Conservation (phyloP, 768 basidiomycete genomes). For the Tricholomella constricta region DNA sequence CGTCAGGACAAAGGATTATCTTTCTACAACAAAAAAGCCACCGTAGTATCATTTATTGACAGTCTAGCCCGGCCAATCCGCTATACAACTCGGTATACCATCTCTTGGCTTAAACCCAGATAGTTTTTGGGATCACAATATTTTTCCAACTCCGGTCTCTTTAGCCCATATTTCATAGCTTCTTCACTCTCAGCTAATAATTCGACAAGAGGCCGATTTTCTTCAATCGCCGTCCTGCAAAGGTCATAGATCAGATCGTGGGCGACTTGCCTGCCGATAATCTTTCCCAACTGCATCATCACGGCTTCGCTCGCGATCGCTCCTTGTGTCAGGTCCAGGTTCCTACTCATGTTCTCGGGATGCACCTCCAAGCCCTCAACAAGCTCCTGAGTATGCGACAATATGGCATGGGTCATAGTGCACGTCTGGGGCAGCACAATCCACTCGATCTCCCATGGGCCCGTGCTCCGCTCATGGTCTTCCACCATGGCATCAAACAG, state of each 20-base stretch:
- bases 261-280: conserved; percentile 44
- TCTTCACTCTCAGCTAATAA: conserved; percentile 30
- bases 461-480: conserved; percentile 50
- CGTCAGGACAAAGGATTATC: no score
- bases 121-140: conserved; percentile 43
- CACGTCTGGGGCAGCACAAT: conserved; percentile 46
- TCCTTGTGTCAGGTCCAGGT: conserved; percentile 40
- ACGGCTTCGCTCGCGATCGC: conserved; percentile 46
- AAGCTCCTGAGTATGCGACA: conserved; percentile 38
- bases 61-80: not conserved
- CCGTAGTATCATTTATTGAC: no score
- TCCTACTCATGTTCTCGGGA: conserved; percentile 39
- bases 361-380: conserved; percentile 43
- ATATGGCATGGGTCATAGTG: conserved; percentile 41
- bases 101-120: conserved; percentile 36
- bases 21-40: no score
- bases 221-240: conserved; percentile 31
- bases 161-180: conserved; percentile 28
- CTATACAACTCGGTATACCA: conserved; percentile 26
- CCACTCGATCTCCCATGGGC: conserved; percentile 56
- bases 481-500: conserved; percentile 50
- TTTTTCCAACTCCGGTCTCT: conserved; percentile 25
- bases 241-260: conserved; percentile 47
- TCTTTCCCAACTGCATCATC: conserved; percentile 47
- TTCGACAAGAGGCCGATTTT: conserved; percentile 33